Conservation (phyloP, 495 filamentous ascomycete species). For the Xylaria scruposa region DNA sequence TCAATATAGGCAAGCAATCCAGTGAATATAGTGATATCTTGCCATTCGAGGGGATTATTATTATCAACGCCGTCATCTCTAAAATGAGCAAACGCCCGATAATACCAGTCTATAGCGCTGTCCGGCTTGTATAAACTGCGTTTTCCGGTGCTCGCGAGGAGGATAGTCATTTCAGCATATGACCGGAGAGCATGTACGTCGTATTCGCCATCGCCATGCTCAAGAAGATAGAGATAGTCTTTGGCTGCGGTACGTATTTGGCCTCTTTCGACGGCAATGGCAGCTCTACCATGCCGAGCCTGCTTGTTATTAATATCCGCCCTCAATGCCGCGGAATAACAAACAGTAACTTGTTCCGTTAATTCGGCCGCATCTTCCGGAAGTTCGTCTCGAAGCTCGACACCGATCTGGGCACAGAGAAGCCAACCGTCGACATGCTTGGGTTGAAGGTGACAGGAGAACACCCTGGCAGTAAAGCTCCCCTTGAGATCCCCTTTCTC, state of each 20-base stretch:
- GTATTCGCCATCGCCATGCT: slow-evolving; percentile 26
- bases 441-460: slow-evolving; percentile 74
- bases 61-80: slow-evolving; percentile 49
- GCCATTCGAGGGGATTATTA: slow-evolving; percentile 72
- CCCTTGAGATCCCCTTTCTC: slow-evolving; percentile 71
- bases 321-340: slow-evolving; percentile 72
- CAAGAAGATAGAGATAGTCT: slow-evolving; percentile 37
- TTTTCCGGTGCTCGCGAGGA: slow-evolving; percentile 36
- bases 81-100: slow-evolving; percentile 62
- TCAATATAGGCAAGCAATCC: slow-evolving; percentile 74
- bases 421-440: slow-evolving; percentile 73
- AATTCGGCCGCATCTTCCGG: slow-evolving; percentile 55
- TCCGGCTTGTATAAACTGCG: slow-evolving; percentile 36
- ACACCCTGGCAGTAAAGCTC: slow-evolving; percentile 69
- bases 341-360: slow-evolving; percentile 66
- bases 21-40: slow-evolving; percentile 81
- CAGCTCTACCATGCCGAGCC: slow-evolving; percentile 66
- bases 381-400: slow-evolving; percentile 59
- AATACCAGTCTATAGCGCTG: slow-evolving; percentile 66
- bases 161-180: slow-evolving; percentile 36
- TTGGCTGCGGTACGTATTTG: slow-evolving; percentile 40
- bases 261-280: slow-evolving; percentile 62
- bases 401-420: slow-evolving; percentile 68
- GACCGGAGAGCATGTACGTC: slow-evolving; percentile 40
- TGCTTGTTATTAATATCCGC: slow-evolving; percentile 64